phyloP scores from a whole-genome alignment of 176 grass and related monocot species.

The Avena eriantha region DNA sequence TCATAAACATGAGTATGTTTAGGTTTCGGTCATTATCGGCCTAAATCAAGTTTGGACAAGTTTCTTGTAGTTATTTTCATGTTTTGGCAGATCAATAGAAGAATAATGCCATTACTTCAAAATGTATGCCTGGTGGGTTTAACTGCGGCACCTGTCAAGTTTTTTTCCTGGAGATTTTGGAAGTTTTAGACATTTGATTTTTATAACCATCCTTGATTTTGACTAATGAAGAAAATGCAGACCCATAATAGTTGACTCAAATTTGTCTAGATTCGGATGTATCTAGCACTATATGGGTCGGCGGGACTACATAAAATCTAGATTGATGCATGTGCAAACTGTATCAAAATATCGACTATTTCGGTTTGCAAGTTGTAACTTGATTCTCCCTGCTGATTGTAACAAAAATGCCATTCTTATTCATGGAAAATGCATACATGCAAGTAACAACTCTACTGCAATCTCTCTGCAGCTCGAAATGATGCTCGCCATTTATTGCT shows the following conservation, averaged over 20 bases:
- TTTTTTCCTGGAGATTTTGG: not conserved
- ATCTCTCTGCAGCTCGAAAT: slow-evolving; percentile 66
- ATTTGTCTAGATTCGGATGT: no score
- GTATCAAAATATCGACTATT: no score
- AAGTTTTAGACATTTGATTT: slow-evolving; percentile 7
- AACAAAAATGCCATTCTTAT: not conserved
- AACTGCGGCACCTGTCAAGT: not conserved
- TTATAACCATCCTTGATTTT: slow-evolving; percentile 30
- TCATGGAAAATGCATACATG: slow-evolving; percentile 1
- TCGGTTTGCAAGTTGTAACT: not conserved
- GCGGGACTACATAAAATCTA: no score
- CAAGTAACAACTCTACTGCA: slow-evolving; percentile 7
- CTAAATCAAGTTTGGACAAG: slow-evolving; percentile 4
- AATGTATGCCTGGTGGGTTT: not conserved
- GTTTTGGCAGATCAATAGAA: slow-evolving; percentile 15
- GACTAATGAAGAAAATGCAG: not conserved
- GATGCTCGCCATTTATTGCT: slow-evolving; percentile 72
- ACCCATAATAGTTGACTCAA: no score
- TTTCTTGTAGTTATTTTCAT: not conserved
- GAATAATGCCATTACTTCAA: not conserved
- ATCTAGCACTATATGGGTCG: no score
- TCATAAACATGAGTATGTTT: not conserved
- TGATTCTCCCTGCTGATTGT: not conserved
- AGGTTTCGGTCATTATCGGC: not conserved
- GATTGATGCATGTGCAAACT: no score